Evolutionary conservation across 176 grass and related monocot species (phyloP), one percentile per base, ranked within the genome.

Genomic region (Guadua angustifolia): DNA sequence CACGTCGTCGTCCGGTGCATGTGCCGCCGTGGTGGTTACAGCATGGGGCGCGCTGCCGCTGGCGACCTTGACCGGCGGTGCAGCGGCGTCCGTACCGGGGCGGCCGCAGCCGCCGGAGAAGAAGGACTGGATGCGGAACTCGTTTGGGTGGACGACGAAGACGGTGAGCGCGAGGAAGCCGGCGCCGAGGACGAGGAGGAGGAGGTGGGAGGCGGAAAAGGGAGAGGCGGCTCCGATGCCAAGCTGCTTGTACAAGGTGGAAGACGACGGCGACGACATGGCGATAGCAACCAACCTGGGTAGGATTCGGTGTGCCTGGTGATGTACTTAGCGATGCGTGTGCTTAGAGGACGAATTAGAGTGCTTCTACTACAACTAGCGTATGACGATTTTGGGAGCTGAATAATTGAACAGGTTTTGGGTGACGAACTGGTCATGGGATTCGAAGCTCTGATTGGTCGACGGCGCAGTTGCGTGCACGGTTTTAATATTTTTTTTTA

Each of bases 151-250:
- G 53, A 94, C 78, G 45, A 94, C 75, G 61, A 91, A 83, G 79
- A 94, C 36, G 57, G 86, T 94, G 69, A 94, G 52, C 13, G 63
- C 86, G 81, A 94, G 92, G 79, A 94, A 72, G 68, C 83, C 86
- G 26, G 68, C 68, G 49, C 80, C 66, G 84, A 89, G 36, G 78
- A 87, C 21, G 63, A 90, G 58, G 6, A 94, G 83, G 33, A 91
- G 63, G 62, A 91, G 39, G 63, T 90, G 85, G 52, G 68, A 75
- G 8, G 75, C 60, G 7, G 75, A 56, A 32, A 85, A 7, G 6
- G 89, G 73, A 6, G 81, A 88, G 55, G 65, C 26, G 25, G 56
- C 55, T 43, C 88, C 88, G 6, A 82, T n/a, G 73, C 78, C 84
- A 4, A 90, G 73, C 29, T 89, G 76, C 86, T 91, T 94, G 89